phyloP scores from a whole-genome alignment of 2,329 filamentous ascomycete genomes.

The Colletotrichum sp. region DNA sequence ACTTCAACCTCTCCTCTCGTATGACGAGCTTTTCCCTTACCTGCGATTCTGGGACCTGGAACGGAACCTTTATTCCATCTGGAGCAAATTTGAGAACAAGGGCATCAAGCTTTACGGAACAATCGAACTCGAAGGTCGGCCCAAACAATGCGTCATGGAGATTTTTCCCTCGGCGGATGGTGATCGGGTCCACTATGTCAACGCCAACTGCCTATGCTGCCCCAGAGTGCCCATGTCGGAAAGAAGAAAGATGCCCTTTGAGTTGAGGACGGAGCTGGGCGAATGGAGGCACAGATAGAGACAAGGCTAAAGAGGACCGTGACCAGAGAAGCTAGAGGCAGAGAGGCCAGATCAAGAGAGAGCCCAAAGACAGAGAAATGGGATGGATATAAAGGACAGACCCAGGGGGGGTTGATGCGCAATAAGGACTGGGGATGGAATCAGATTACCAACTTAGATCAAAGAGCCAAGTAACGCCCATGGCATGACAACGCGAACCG shows the following conservation, averaged over 20 bases:
- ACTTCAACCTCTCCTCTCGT: too few relatives aligned
- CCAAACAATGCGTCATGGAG: not conserved
- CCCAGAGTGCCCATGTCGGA: rapidly evolving
- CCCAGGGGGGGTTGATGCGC: too few relatives aligned
- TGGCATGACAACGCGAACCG: not conserved
- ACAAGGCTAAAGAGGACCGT: not conserved
- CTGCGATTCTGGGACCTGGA: too few relatives aligned
- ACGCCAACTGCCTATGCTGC: not conserved
- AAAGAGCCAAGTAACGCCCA: not conserved
- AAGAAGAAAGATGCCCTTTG: not conserved
- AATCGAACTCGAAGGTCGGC: too few relatives aligned
- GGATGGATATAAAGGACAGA: too few relatives aligned
- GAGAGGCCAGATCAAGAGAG: too few relatives aligned
- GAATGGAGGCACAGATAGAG: not conserved
- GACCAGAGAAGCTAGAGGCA: not conserved
- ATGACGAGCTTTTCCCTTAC: too few relatives aligned
- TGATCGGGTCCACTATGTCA: not conserved
- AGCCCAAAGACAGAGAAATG: too few relatives aligned
- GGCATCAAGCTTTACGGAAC: not conserved
- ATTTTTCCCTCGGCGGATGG: not conserved
- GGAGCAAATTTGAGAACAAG: not conserved
- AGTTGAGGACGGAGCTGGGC: not conserved
- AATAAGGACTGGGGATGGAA: too few relatives aligned
- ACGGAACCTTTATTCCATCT: not conserved
- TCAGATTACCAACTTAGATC: not conserved